Base-by-base conservation (phyloP, 805 yeast species). In the Lipomyces yamadae region DNA sequence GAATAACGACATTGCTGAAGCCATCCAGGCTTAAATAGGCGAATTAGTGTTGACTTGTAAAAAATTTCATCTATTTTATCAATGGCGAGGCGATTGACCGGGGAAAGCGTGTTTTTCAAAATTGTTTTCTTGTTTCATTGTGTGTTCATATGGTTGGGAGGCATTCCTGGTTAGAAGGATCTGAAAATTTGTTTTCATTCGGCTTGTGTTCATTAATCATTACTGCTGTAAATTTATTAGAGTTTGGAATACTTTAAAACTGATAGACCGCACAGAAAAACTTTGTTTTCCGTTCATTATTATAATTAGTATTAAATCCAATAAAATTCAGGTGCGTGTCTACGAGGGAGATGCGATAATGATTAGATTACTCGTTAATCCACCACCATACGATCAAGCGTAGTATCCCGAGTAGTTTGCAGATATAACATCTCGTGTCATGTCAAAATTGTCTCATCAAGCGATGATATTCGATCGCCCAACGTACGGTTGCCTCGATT, bases 61-160 rank as follows among this genome's bases (percentile, higher is more conserved):
- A 18, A 10, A 48, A 48, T 4, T 18, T 48, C 18, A 52, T 52
- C 48, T 42, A 18, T 4, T 42, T 11, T 4, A 42, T 52, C 34
- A 52, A 29, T 29, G 29, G 15, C 15, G 10, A 29, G 4, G 33
- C 15, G 13, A 52, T 52, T 52, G 32, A 34, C 13, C n/a, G 55
- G 55, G 55, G 24, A 24, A 52, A 52, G 7, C 13, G 54, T 50
- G 48, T 29, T 48, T 29, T 52, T 13, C 13, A 2, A n/a, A 52
- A 58, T 60, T 18, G 45, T 52, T 52, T 59, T 54, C n/a, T 50
- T 54, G 24, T 24, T 24, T 24, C 24, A 24, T 24, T 24, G 24
- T 24, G 24, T 24, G 24, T 24, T 39, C 54, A 54, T 53, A 63
- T 54, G 66, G 66, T 55, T 59, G 62, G 66, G 66, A 63, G 66